Conservation (phyloP, 2,329 filamentous ascomycete species). For the Colletotrichum aenigma region DNA sequence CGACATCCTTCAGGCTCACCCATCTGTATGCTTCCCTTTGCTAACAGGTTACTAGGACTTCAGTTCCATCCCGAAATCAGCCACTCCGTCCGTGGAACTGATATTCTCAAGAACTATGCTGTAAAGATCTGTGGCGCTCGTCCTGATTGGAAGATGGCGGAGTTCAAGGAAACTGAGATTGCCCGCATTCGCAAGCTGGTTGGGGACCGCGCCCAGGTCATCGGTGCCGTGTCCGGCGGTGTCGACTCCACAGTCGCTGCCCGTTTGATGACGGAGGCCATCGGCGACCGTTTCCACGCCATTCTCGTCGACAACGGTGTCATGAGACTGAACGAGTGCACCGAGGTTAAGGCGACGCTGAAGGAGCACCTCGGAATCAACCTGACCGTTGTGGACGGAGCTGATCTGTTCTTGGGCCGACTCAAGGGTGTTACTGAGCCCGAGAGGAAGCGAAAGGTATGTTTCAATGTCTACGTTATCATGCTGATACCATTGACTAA, state of each 20-base stretch:
- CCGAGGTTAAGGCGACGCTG: constrained; percentile 81
- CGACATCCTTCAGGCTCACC: not conserved
- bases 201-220: constrained; percentile 81
- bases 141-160: constrained; percentile 83
- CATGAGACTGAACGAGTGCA: constrained; percentile 85
- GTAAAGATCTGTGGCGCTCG: constrained; percentile 79
- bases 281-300: constrained; percentile 81
- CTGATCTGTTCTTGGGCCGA: constrained; percentile 75
- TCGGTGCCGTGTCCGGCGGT: constrained; percentile 66
- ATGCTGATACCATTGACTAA: not conserved
- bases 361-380: constrained; percentile 85
- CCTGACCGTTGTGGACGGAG: constrained; percentile 83
- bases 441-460: constrained; percentile 90
- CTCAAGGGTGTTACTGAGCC: constrained; percentile 79
- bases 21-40: not conserved
- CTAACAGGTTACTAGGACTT: constrained; percentile 50
- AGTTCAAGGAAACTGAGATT: constrained; percentile 84
- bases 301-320: constrained; percentile 50
- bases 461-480: constrained; percentile 65
- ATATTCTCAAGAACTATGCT: constrained; percentile 82
- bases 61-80: constrained; percentile 88
- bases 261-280: constrained; percentile 84
- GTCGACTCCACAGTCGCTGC: constrained; percentile 91
- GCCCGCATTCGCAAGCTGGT: constrained; percentile 80
- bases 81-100: constrained; percentile 66